Conservation (phyloP, 306 rosid species). For the Begonia peltatifolia region DNA sequence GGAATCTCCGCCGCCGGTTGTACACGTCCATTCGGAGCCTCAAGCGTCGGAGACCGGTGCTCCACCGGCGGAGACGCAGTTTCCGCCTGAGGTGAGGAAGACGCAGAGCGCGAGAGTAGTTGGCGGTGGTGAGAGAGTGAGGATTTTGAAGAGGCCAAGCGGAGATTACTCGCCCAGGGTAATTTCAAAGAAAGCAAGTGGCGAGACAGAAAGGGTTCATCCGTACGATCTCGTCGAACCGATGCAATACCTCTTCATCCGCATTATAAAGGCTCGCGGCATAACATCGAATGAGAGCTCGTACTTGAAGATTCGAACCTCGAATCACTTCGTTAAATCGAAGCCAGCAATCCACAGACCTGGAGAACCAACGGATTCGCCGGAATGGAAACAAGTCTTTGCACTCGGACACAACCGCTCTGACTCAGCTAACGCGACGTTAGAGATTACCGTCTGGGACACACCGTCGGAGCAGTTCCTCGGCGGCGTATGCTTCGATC, state of each 20-base stretch:
- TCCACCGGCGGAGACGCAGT: constrained; percentile 28
- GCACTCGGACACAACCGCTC: constrained; percentile 37
- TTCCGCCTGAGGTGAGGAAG: constrained; percentile 41
- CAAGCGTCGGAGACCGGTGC: constrained; percentile 18
- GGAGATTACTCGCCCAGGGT: constrained; percentile 57
- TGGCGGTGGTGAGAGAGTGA: constrained; percentile 39
- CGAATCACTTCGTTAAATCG: constrained; percentile 29
- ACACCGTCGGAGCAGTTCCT: constrained; percentile 40
- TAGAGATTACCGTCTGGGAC: constrained; percentile 73
- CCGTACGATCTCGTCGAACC: constrained; percentile 81
- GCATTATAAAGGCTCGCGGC: constrained; percentile 66
- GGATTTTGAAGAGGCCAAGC: constrained; percentile 38
- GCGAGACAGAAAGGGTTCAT: constrained; percentile 40
- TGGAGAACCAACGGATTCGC: constrained; percentile 53
- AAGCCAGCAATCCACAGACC: constrained; percentile 38
- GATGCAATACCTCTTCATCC: constrained; percentile 67
- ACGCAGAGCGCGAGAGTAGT: constrained; percentile 37
- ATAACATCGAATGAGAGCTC: constrained; percentile 37
- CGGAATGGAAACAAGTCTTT: constrained; percentile 72
- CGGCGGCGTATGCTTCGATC: constrained; percentile 62
- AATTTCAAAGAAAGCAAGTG: constrained; percentile 24
- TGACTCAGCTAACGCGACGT: constrained; percentile 30
- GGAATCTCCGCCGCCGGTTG: constrained; percentile 36
- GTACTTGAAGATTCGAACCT: constrained; percentile 39
- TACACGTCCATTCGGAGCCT: constrained; percentile 31